Evolutionary conservation across 176 grass and related monocot genomes (phyloP), one percentile per base, ranked within the genome.

Genomic region (Oryza rufipogon): DNA sequence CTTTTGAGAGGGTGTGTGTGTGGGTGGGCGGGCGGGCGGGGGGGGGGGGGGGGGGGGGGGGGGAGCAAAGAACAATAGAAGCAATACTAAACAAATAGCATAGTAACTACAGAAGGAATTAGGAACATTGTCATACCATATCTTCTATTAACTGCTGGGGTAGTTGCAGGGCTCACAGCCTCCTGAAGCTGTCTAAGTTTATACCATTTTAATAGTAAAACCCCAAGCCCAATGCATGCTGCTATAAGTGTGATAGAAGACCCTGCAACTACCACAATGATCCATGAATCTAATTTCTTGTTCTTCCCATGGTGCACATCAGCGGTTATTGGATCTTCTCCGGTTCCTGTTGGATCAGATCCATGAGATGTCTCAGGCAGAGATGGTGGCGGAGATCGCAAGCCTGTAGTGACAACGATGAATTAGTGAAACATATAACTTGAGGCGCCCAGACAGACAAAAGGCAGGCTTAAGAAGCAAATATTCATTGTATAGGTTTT

Each of bases 211-310:
- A 90, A 39, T 30, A 95, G n/a, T 39, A 90, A 81, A 85, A 95
- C 30, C 46, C 91, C 58, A 20, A 92, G 60, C 33, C 67, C 91
- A 75, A 84, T 9, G 76, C 91, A 94, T 85, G 83, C 86, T 74
- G 89, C 54, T 10, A 94, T 65, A 83, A 98, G 85, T 49, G 66
- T 46, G 22, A 87, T 48, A 80, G 96, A 98, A 79, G 93, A 95
- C 61, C 81, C 87, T 78, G 66, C 47, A 61, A 92, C 87, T 69
- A 95, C 78, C 58, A 78, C 87, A 19, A 98, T 86, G 78, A 95
- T 89, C 91, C 91, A 89, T 82, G 78, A 77, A 83, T 95, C 87
- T 83, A 88, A 46, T 87, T 95, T 98, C 33, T 86, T 89, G 39
- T 80, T 85, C 86, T 86, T 93, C 64, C 64, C 60, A 20, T 2